Base-by-base conservation (phyloP, 345 rosid species). In the Pugionium cornutum region DNA sequence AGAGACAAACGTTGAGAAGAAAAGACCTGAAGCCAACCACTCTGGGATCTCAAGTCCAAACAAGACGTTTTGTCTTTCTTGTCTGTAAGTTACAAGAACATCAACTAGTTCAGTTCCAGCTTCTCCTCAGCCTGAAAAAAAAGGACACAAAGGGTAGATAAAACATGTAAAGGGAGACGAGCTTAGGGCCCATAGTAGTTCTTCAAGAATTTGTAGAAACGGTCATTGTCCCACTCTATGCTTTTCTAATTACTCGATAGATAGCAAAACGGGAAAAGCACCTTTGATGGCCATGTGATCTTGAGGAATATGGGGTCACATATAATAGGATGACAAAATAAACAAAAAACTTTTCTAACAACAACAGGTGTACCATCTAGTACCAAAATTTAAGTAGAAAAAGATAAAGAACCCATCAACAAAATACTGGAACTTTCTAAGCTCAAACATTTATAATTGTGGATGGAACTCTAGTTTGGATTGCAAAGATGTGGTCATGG, bases 291-390 rank as follows among this genome's bases (percentile, higher is more conserved):
- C 99, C 99, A 94, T 47, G 85, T 70, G 9, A 83, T 76, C 78
- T 90, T 94, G n/a, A 97, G 99, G 79, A 88, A 90, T 80, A 76
- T 83, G 32, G 92, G 97, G 70, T 94, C 99, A 3, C 76, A 95
- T 7, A 92, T 83, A 48, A 42, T 4, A 51, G 5, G 66, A 30
- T 18, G 6, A 56, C 32, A 49, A 57, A 46, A 43, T 39, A 2
- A 18, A 18, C 18, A 34, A 0, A 49, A 56, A 46, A 34, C 5
- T 58, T 51, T 59, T 64, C 48, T 4, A 2, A 36, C 29, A 55
- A 28, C 30, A 28, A 44, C 11, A 52, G 9, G 3, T 33, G 27
- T 27, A 62, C 42, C 56, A 10, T 74, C 77, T 68, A 53, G 0
- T 34, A 50, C 66, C 76, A 51, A 58, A 67, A 45, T 26, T 6